These are phyloP conservation scores for Hura crepitans DNA, from an alignment of 441 rosid genomes.

Conservation along the genomic window DNA sequence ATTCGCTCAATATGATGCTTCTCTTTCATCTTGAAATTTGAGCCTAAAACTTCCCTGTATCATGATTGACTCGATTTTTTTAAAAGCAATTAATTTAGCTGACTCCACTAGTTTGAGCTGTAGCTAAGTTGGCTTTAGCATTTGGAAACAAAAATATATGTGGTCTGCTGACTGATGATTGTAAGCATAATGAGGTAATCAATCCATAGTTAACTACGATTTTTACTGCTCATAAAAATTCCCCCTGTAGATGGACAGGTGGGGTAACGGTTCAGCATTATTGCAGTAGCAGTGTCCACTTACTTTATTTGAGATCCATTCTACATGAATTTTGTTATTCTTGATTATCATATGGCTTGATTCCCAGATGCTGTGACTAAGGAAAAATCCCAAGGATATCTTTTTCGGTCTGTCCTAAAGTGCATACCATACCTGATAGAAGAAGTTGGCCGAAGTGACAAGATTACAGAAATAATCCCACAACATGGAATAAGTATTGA, in stretches of 20 bases:
- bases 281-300: background rate
- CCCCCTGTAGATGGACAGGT: background rate
- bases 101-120: background rate
- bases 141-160: background rate
- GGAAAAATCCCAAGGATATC: constrained; percentile 97
- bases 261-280: background rate
- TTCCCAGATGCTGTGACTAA: constrained; percentile 86
- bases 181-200: background rate
- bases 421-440: constrained; percentile 95
- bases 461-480: constrained; percentile 97
- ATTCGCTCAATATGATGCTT: constrained; percentile 2
- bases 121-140: background rate
- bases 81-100: constrained; percentile 3
- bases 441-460: constrained; percentile 98
- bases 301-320: constrained; percentile 7
- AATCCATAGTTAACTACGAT: background rate
- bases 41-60: background rate
- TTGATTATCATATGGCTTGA: background rate
- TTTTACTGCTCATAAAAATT: constrained; percentile 2
- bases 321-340: constrained; percentile 6
- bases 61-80: background rate
- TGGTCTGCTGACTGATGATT: background rate
- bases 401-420: constrained; percentile 89
- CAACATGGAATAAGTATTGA: constrained; percentile 98
- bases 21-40: constrained; percentile 10